Evolutionary conservation across 495 filamentous ascomycete species (phyloP), one percentile per base, ranked within the genome.

Genomic region (Tuber aestivum): DNA sequence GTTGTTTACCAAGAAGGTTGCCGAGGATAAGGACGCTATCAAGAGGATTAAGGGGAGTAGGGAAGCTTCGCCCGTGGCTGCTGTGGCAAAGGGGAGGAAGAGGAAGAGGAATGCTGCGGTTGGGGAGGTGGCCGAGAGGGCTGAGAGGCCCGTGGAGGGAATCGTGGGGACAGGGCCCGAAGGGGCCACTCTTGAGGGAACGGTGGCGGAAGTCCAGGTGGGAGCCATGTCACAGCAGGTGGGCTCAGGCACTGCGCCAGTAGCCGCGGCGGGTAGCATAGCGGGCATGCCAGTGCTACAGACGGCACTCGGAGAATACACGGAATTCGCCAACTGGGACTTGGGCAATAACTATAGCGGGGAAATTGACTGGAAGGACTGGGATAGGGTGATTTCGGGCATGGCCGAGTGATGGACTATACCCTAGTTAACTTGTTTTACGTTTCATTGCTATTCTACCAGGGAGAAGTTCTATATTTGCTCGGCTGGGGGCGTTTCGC

Each of bases 11-110:
- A 79, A 79, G 41, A 50, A 76, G 70, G 78, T 79, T 37, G 78
- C 78, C 12, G 78, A 79, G 56, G 78, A 83, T 71, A 79, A 77
- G 70, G 83, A 77, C 38, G 50, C 83, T 1, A 80, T 84, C 48
- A 82, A 74, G 70, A 74, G 68, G 35, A 75, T 84, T 20, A 50
- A n/a, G 23, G 45, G 45, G 21, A 50, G 21, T 50, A 50, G 45
- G 23, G 45, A 50, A n/a, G 45, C 21, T n/a, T 50, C 45, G 45
- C 45, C 45, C 5, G 78, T 79, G 21, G 32, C 50, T 10, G 78
- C 74, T 21, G 79, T 81, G 35, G 83, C 78, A 70, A 76, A 41
- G 61, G 71, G 68, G 78, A 41, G 35, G 32, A 23, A 37, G 16
- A 35, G 71, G 45, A 79, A 80, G 56, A 42, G 77, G 23, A 70